A percentile compares a stretch with the other conserved stretches of the same genome.
Evolutionary conservation across 2,329 filamentous ascomycete genomes (phyloP).

Genomic region (Colletotrichum gloeosporioides): DNA sequence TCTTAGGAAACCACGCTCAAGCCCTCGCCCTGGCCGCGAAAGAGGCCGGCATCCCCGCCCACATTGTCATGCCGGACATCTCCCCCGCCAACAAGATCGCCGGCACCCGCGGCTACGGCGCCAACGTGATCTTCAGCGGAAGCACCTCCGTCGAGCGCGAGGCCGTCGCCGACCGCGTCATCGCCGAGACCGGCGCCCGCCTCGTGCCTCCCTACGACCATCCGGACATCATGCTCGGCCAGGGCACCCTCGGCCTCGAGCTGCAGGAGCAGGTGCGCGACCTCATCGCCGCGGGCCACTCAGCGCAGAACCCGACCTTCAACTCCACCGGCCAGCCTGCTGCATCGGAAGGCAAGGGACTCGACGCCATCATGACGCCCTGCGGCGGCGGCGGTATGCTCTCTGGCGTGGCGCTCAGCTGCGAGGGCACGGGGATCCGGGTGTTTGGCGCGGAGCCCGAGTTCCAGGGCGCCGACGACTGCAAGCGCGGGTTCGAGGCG

Average conservation of each 20-base stretch:
- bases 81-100: constrained; percentile 86
- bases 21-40: constrained; percentile 85
- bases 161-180: constrained; percentile 72
- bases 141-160: constrained; percentile 83
- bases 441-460: constrained; percentile 90
- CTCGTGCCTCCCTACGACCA: constrained; percentile 93
- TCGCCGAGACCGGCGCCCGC: constrained; percentile 74
- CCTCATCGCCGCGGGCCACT: constrained; percentile 44
- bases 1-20: constrained; percentile 88
- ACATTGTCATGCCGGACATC: constrained; percentile 93
- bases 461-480: constrained; percentile 86
- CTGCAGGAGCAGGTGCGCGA: constrained; percentile 74
- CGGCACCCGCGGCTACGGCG: constrained; percentile 79
- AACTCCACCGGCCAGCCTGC: neutral
- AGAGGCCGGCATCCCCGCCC: constrained; percentile 74
- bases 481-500: constrained; percentile 69
- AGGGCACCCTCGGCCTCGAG: constrained; percentile 89
- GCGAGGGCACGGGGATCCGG: constrained; percentile 70
- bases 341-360: constrained; percentile 30
- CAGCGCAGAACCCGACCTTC: constrained; percentile 6
- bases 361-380: constrained; percentile 80
- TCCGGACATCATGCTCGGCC: constrained; percentile 87
- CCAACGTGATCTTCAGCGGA: constrained; percentile 81
- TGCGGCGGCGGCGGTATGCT: constrained; percentile 91
- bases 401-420: constrained; percentile 79